Evolutionary conservation across 2,329 filamentous ascomycete genomes (phyloP).

Genomic region (Fusarium ambrosium): DNA sequence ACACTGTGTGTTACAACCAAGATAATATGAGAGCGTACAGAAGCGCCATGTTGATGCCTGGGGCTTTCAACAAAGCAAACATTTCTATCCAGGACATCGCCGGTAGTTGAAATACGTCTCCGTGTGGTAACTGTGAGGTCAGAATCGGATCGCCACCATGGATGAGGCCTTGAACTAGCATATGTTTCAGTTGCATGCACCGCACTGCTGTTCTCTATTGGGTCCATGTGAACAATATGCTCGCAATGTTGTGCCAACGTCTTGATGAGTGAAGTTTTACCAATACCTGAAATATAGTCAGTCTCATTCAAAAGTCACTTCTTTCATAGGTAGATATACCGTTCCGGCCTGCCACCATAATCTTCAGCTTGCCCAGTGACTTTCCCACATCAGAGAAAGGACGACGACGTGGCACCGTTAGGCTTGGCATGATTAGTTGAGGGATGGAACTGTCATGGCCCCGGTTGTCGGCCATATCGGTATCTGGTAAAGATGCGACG

Average conservation of each 20-base stretch:
- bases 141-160: constrained; percentile 88
- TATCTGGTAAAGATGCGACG: constrained; percentile 25
- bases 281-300: constrained; percentile 69
- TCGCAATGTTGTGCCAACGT: constrained; percentile 88
- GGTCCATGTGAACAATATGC: constrained; percentile 94
- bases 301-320: not conserved
- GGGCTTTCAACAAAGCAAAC: constrained; percentile 93
- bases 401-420: constrained; percentile 88
- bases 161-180: constrained; percentile 87
- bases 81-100: constrained; percentile 88
- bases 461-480: constrained; percentile 31
- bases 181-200: constrained; percentile 74
- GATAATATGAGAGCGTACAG: constrained; percentile 56
- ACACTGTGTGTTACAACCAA: not conserved
- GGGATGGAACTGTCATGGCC: constrained; percentile 59
- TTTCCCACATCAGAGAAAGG: constrained; percentile 93
- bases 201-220: constrained; percentile 58
- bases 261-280: constrained; percentile 91
- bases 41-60: constrained; percentile 68
- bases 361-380: constrained; percentile 85
- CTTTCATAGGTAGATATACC: constrained; percentile 62
- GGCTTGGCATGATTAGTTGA: constrained; percentile 97
- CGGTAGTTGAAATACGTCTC: constrained; percentile 75
- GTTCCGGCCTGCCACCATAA: constrained; percentile 85
- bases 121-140: constrained; percentile 71